Evolutionary conservation across 129 eudicot species (phyloP).

Genomic region (Lactuca saligna): DNA sequence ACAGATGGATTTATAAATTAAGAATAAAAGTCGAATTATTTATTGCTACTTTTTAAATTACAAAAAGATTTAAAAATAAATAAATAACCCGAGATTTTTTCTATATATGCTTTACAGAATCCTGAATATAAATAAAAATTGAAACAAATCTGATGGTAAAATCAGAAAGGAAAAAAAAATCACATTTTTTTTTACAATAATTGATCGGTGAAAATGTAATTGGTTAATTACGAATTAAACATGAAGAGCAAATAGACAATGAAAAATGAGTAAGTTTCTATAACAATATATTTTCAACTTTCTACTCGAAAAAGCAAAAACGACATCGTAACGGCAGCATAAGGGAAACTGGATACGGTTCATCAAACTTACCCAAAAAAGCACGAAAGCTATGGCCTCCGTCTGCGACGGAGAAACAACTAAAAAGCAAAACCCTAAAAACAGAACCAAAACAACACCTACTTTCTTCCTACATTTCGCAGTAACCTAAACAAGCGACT

Average conservation of each 20-base stretch:
- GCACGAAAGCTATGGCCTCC: conserved; percentile 11
- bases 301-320: conserved; percentile 14
- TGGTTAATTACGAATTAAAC: not conserved
- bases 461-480: conserved; percentile 8
- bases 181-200: not conserved
- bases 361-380: conserved; percentile 24
- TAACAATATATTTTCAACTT: conserved; percentile 9
- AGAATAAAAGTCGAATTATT: conserved; percentile 6
- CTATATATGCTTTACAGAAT: not conserved
- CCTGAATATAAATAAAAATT: not conserved
- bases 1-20: not conserved
- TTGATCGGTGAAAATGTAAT: not conserved
- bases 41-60: not conserved
- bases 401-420: conserved; percentile 1
- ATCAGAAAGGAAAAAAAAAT: not conserved
- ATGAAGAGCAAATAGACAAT: not conserved
- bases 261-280: not conserved
- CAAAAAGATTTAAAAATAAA: no score
- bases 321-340: conserved; percentile 14
- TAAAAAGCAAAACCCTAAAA: conserved; percentile 9
- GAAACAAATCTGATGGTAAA: not conserved
- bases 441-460: not conserved
- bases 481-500: not conserved
- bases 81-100: conserved; percentile 12
- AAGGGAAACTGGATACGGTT: conserved; percentile 7